A percentile compares a stretch with the other conserved stretches of the same genome.
Conservation (phyloP, 176 grass and related monocot genomes). For the Cocos nucifera region DNA sequence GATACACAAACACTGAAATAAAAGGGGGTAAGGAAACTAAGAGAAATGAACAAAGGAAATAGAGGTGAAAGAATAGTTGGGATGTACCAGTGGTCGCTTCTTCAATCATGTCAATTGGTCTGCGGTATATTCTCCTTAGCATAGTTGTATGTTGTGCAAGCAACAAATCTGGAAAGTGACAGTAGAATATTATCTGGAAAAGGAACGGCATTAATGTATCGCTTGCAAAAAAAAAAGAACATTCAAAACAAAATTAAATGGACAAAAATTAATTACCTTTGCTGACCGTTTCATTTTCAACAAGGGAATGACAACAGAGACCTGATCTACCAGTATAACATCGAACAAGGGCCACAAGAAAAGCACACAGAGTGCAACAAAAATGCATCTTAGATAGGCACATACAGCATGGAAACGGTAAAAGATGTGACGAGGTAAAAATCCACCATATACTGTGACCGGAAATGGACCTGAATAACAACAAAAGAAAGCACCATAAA, state of each 20-base stretch:
- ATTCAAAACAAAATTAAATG: too few species aligned
- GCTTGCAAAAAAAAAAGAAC: not conserved
- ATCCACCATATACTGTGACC: conserved; percentile 86
- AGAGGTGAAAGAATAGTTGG: too few species aligned
- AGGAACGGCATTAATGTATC: not conserved
- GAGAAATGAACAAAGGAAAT: too few species aligned
- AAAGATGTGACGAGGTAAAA: conserved; percentile 79
- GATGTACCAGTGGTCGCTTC: conserved; percentile 70
- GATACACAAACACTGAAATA: too few species aligned
- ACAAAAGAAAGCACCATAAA: too few species aligned
- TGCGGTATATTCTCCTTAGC: conserved; percentile 72
- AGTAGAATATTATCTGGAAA: conserved; percentile 71
- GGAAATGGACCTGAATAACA: conserved; percentile 44
- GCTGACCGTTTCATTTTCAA: conserved; percentile 50
- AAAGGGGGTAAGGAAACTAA: too few species aligned
- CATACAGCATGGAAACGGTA: conserved; percentile 80
- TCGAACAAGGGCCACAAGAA: conserved; percentile 71
- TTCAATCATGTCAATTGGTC: conserved; percentile 79
- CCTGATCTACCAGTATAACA: conserved; percentile 58
- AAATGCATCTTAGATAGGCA: conserved; percentile 90
- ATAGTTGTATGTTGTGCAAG: conserved; percentile 83
- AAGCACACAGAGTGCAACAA: conserved; percentile 73
- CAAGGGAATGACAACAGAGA: conserved; percentile 75
- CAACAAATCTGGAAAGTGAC: conserved; percentile 96
- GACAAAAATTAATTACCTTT: conserved; percentile 41